phyloP scores from a whole-genome alignment of 148 eudicot genomes.

The Vaccinium darrowii region DNA sequence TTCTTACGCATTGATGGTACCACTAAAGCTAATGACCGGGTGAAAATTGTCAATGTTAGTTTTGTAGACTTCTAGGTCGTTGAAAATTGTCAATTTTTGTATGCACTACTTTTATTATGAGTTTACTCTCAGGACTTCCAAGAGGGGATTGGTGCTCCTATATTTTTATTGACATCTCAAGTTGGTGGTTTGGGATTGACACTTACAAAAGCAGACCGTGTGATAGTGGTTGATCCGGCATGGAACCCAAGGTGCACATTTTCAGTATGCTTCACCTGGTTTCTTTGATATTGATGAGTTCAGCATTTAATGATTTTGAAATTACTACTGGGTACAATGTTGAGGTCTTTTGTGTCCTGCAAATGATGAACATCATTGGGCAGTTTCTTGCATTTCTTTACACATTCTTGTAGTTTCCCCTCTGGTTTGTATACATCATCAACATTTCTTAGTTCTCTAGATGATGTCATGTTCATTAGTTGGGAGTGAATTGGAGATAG shows the following conservation, averaged over 20 bases:
- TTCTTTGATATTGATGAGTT: background rate
- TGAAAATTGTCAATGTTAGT: constrained; percentile 84
- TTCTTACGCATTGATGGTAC: constrained; percentile 94
- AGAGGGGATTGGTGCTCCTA: constrained; percentile 86
- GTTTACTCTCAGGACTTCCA: constrained; percentile 72
- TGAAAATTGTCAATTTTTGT: constrained; percentile 6
- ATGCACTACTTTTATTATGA: background rate
- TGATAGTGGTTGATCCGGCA: constrained; percentile 98
- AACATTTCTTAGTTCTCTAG: background rate
- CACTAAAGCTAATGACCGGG: constrained; percentile 77
- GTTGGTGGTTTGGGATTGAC: constrained; percentile 98
- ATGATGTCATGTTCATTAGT: background rate
- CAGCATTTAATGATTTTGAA: background rate
- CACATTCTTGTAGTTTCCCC: background rate
- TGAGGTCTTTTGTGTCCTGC: background rate
- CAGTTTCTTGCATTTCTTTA: background rate
- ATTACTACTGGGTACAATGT: background rate
- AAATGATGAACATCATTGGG: background rate
- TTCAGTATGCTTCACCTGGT: background rate
- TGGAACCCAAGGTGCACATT: constrained; percentile 89
- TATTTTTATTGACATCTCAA: constrained; percentile 92
- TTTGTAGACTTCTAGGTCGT: constrained; percentile 7
- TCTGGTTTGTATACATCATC: background rate
- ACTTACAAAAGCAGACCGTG: constrained; percentile 95
- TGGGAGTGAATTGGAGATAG: background rate